Percentiles rank a stretch among this genome's conserved stretches.
These are phyloP conservation scores for Apiospora malaysiana DNA, from an alignment of 2,329 filamentous ascomycete genomes.

Conservation along the genomic window DNA sequence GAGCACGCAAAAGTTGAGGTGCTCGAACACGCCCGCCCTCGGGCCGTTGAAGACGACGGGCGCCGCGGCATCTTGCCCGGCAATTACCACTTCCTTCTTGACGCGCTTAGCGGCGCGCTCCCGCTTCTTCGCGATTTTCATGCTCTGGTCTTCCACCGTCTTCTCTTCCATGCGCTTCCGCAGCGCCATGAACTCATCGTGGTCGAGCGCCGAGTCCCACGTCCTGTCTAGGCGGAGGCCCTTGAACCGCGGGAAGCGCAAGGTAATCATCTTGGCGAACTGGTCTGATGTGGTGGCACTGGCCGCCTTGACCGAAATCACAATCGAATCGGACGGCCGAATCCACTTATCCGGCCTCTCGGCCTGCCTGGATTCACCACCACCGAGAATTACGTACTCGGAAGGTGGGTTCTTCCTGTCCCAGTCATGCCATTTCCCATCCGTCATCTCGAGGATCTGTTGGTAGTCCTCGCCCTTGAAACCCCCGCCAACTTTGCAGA, in stretches of 20 bases:
- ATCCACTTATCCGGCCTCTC: slow-evolving; percentile 95
- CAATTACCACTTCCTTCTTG: slow-evolving; percentile 73
- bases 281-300: slow-evolving; percentile 76
- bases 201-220: slow-evolving; percentile 81
- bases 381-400: slow-evolving; percentile 80
- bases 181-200: slow-evolving; percentile 78
- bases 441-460: slow-evolving; percentile 80
- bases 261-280: slow-evolving; percentile 77
- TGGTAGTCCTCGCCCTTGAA: slow-evolving; percentile 86
- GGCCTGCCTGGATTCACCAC: slow-evolving; percentile 70
- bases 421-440: slow-evolving; percentile 92
- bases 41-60: slow-evolving; percentile 57
- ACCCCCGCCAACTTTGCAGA: slow-evolving; percentile 97
- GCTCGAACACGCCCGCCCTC: slow-evolving; percentile 71
- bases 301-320: slow-evolving; percentile 88
- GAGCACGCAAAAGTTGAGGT: slow-evolving; percentile 81
- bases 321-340: slow-evolving; percentile 82
- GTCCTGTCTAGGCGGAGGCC: slow-evolving; percentile 79
- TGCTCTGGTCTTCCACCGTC: slow-evolving; percentile 74
- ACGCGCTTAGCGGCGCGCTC: slow-evolving; percentile 63
- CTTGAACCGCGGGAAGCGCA: slow-evolving; percentile 92
- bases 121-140: slow-evolving; percentile 76
- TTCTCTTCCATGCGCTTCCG: slow-evolving; percentile 73
- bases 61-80: slow-evolving; percentile 64
- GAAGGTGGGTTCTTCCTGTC: slow-evolving; percentile 77